Percentiles rank a stretch among this genome's conserved stretches.
Conservation (phyloP, 1,139 yeast species). For the Magnusiomyces paraingens region DNA sequence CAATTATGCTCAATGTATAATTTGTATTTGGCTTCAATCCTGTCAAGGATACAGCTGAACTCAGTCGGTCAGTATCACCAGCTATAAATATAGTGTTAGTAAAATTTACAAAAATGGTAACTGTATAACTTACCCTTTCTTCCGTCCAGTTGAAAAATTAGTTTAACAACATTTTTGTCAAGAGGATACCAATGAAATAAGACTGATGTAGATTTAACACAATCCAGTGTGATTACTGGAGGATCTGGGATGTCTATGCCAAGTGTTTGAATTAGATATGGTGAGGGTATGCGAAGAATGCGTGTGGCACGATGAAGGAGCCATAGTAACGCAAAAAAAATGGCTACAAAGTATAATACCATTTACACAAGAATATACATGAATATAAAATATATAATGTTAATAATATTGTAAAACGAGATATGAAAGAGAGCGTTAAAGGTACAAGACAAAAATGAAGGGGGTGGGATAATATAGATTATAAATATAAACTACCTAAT, state of each 20-base stretch:
- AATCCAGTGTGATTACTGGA: constrained; percentile 51
- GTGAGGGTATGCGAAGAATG: constrained; percentile 44
- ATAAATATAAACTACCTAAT: too few species aligned
- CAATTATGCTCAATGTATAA: constrained; percentile 52
- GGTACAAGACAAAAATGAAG: too few species aligned
- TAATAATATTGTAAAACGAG: too few species aligned
- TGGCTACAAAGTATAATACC: constrained; percentile 18
- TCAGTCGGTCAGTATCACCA: constrained; percentile 35
- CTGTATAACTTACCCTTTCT: constrained; percentile 28
- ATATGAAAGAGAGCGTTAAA: too few species aligned
- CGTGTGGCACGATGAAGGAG: constrained; percentile 40
- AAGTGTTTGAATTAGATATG: constrained; percentile 43
- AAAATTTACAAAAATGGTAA: neutral
- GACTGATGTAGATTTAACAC: constrained; percentile 44
- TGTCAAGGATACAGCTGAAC: constrained; percentile 35
- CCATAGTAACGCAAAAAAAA: constrained; percentile 44
- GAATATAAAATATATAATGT: too few species aligned
- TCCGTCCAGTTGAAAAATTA: constrained; percentile 45
- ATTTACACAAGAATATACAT: constrained; percentile 5
- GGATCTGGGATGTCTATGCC: constrained; percentile 53
- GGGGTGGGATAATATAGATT: too few species aligned
- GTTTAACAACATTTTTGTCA: constrained; percentile 35
- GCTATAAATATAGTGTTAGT: constrained; percentile 17
- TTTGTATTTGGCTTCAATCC: constrained; percentile 42
- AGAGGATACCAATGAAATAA: constrained; percentile 53